Evolutionary conservation across 495 filamentous ascomycete genomes (phyloP).

Genomic region (Trichoderma gamsii): DNA sequence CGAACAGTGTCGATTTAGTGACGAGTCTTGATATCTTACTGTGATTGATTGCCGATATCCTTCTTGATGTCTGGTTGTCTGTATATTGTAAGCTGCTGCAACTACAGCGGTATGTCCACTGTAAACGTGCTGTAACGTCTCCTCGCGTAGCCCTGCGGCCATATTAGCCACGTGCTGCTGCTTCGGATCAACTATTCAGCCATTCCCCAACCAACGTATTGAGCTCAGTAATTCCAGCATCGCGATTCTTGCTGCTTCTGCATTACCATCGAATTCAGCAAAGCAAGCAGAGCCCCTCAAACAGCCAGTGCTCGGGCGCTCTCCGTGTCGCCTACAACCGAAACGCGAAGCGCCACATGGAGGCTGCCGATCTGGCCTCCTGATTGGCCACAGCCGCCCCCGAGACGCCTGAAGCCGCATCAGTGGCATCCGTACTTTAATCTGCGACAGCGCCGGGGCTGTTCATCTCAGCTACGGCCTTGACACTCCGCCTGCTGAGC

Average conservation of each 20-base stretch:
- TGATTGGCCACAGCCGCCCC: neutral
- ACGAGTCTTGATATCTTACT: too few species aligned
- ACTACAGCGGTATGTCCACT: neutral
- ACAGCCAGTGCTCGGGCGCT: neutral
- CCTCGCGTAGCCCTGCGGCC: too few species aligned
- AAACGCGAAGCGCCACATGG: conserved; percentile 14
- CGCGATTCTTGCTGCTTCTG: neutral
- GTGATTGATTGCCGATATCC: too few species aligned
- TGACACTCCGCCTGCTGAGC: neutral
- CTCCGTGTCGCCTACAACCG: conserved; percentile 12
- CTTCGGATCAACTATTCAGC: neutral
- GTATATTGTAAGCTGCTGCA: too few species aligned
- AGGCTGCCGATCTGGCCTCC: conserved; percentile 6
- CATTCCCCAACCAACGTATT: neutral
- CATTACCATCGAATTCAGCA: neutral
- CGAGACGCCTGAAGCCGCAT: conserved; percentile 14
- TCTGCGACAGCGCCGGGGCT: conserved; percentile 10
- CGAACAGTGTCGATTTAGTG: too few species aligned
- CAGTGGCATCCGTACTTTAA: conserved; percentile 13
- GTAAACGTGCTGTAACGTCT: neutral
- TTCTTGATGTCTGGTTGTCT: too few species aligned
- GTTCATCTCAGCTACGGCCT: neutral
- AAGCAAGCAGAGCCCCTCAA: neutral
- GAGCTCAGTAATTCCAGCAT: neutral
- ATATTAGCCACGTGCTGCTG: neutral